Evolutionary conservation across 306 rosid genomes (phyloP), one percentile per base, ranked within the genome.

Genomic region (Mimosa pudica): DNA sequence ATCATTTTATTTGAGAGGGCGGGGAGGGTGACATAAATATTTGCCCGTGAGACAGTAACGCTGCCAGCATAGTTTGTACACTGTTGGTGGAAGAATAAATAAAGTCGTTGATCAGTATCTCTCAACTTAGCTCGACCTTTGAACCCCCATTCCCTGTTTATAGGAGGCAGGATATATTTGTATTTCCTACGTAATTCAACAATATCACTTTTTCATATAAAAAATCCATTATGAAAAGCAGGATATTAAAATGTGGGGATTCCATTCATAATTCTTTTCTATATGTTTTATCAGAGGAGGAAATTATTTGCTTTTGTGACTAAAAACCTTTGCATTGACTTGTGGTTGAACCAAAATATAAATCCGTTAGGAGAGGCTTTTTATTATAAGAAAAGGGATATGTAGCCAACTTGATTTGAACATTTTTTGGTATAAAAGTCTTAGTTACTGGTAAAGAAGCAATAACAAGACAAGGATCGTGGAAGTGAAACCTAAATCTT

Each of bases 171-270:
- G 78, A 46, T 38, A 38, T 38, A 38, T 60, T 77, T 80, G 64
- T 83, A 80, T 65, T 76, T 82, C 83, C 68, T 30, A 80, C 81
- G 84, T 62, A 86, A 80, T 82, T 62, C 76, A 86, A 72, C 10
- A 61, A 73, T 30, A 24, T 14, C 35, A 10, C 7, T 18, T 82
- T 76, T 18, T 38, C 5, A 38, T 38, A 38, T 2, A 60, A 4
- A 61, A 46, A 10, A 10, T 9, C 1, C 86, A 47, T 70, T 38
- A 66, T 5, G 70, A 72, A 76, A 35, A 30, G 38, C 46, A 73
- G 82, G 64, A 77, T 44, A 45, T 41, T 64, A 69, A 73, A 86
- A 80, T 81, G 79, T 80, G 48, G 72, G 80, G 6, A 12, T 44
- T 65, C 41, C 36, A 67, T 67, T 41, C 70, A 18, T 10, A 13